Percentiles rank a stretch among this genome's conserved stretches.
Evolutionary conservation across 345 rosid genomes (phyloP).

Genomic region (Populus tremula): DNA sequence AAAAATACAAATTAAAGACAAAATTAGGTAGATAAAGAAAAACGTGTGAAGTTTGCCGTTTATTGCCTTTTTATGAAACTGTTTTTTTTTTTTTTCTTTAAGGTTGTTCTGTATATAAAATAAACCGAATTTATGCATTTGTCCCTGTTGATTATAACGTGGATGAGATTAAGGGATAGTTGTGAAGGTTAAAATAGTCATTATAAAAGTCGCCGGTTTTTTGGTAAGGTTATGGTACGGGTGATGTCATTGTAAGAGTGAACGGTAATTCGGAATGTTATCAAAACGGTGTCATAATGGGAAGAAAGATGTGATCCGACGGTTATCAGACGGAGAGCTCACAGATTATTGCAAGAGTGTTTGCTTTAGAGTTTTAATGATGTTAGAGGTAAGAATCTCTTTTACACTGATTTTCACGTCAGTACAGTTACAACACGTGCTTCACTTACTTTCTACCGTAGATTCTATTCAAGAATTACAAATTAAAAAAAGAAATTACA

Average conservation of each 20-base stretch:
- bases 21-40: slow-evolving; percentile 2
- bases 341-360: background rate
- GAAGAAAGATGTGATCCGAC: background rate
- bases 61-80: slow-evolving; percentile 23
- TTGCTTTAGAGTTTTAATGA: background rate
- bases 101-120: slow-evolving; percentile 1
- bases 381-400: background rate
- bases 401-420: slow-evolving; percentile 7
- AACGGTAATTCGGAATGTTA: background rate
- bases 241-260: background rate
- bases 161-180: background rate
- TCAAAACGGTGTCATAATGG: background rate
- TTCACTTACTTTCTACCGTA: background rate
- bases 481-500: too few species aligned
- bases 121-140: slow-evolving; percentile 1
- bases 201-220: too few species aligned
- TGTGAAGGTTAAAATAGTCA: slow-evolving; percentile 3
- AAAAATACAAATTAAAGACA: background rate
- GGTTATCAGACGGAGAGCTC: background rate
- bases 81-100: slow-evolving; percentile 12
- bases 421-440: background rate
- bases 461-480: too few species aligned
- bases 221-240: background rate
- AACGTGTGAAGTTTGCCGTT: slow-evolving; percentile 5
- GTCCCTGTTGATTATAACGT: slow-evolving; percentile 1